Percentiles rank a stretch among this genome's conserved stretches.
Evolutionary conservation across 2,329 filamentous ascomycete genomes (phyloP).

Genomic region (Penicillium sp.): DNA sequence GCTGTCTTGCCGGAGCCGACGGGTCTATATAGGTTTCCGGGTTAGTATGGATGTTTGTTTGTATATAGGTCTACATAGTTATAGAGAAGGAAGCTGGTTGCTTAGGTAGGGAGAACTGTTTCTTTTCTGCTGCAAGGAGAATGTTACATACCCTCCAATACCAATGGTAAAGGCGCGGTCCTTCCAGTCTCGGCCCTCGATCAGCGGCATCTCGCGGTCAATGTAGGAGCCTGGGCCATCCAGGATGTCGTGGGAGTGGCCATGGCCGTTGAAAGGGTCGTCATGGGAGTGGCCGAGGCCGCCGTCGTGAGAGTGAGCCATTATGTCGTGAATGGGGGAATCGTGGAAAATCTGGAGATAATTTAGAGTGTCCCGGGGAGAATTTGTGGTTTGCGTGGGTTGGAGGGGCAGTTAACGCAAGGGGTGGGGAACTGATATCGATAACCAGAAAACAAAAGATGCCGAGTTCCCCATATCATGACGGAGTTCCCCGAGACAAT

Average conservation of each 20-base stretch:
- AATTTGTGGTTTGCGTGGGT: neutral
- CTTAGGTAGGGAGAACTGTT: neutral
- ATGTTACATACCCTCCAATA: slow-evolving; percentile 79
- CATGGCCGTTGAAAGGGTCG: slow-evolving; percentile 64
- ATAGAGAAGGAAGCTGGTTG: neutral
- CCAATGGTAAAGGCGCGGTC: slow-evolving; percentile 93
- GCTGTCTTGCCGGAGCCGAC: slow-evolving; percentile 98
- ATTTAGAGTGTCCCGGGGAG: slow-evolving; percentile 1
- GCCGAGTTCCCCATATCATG: neutral
- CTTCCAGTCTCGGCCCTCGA: slow-evolving; percentile 82
- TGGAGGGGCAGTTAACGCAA: slow-evolving; percentile 18
- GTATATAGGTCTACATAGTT: neutral
- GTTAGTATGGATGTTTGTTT: neutral
- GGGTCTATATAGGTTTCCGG: slow-evolving; percentile 59
- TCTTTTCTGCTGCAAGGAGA: neutral
- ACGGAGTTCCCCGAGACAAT: slow-evolving; percentile 16
- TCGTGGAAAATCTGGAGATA: neutral
- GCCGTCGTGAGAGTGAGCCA: slow-evolving; percentile 42
- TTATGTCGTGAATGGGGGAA: slow-evolving; percentile 4
- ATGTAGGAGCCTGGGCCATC: slow-evolving; percentile 89
- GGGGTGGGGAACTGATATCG: slow-evolving; percentile 9
- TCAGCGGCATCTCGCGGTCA: slow-evolving; percentile 88
- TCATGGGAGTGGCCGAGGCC: slow-evolving; percentile 53
- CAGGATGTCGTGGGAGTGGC: slow-evolving; percentile 94
- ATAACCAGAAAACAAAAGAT: neutral